A percentile compares a stretch with the other conserved stretches of the same genome.
These are phyloP conservation scores for Diplodia mutila DNA, from an alignment of 2,329 filamentous ascomycete species.

Conservation along the genomic window DNA sequence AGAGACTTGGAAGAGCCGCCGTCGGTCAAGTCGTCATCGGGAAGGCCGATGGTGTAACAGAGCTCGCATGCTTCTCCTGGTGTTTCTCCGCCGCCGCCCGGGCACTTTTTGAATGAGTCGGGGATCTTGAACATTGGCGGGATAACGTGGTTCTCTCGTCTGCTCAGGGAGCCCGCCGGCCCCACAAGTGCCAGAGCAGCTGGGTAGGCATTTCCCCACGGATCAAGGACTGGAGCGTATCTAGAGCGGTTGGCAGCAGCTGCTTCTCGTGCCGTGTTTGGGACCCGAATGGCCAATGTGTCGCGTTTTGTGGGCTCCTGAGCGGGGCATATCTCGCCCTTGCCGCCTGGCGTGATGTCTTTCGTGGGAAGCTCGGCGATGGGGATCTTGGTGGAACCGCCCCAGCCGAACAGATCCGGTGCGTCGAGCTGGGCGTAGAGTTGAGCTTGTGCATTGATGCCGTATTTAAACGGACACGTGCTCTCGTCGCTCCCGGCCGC, in stretches of 20 bases:
- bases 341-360: neutral
- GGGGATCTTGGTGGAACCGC: neutral
- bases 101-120: neutral
- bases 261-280: neutral
- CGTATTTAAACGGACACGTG: neutral
- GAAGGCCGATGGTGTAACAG: neutral
- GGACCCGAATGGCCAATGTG: neutral
- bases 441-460: neutral
- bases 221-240: neutral
- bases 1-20: neutral
- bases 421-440: neutral
- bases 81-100: neutral
- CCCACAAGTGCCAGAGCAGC: neutral
- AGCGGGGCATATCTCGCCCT: neutral
- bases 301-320: neutral
- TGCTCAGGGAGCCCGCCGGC: neutral
- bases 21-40: neutral
- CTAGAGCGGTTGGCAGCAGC: neutral
- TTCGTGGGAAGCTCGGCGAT: neutral
- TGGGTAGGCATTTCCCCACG: neutral
- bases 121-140: neutral
- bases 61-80: neutral
- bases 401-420: neutral
- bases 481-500: neutral
- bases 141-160: neutral